A percentile compares a stretch with the other conserved stretches of the same genome.
phyloP scores from a whole-genome alignment of 106 monocot species.

The Phalaenopsis equestris region DNA sequence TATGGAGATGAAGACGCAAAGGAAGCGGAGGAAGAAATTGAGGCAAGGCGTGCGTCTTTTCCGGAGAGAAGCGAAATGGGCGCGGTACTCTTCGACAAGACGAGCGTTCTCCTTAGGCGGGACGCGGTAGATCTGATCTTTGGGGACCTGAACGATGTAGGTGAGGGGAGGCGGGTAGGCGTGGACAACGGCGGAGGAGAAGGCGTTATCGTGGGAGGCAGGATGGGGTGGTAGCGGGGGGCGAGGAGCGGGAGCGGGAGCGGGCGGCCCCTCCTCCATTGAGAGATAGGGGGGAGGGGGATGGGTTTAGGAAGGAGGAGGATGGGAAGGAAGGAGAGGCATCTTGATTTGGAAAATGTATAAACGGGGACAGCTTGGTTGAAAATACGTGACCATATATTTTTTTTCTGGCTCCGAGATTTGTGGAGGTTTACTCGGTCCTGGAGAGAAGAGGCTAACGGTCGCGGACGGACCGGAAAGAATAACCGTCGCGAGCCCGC shows the following conservation, averaged over 20 bases:
- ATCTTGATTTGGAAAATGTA: neutral
- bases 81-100: constrained; percentile 38
- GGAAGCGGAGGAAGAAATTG: constrained; percentile 7
- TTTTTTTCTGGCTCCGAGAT: neutral
- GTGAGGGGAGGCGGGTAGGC: constrained; percentile 6
- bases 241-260: neutral
- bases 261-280: constrained; percentile 5
- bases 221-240: neutral
- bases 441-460: too few species aligned
- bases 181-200: neutral
- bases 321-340: too few species aligned
- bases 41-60: neutral
- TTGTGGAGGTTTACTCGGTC: neutral
- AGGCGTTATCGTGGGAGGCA: neutral
- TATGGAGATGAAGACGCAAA: constrained; percentile 2
- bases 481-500: neutral
- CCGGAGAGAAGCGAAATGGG: neutral
- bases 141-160: constrained; percentile 47
- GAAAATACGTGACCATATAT: neutral
- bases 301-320: neutral
- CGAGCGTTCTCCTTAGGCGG: constrained; percentile 43
- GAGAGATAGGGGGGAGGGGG: constrained; percentile 3
- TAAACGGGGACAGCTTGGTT: neutral
- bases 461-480: neutral
- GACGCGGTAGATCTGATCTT: constrained; percentile 40